Evolutionary conservation across 768 basidiomycete species (phyloP).

Genomic region (Hygrocybe coccinea): DNA sequence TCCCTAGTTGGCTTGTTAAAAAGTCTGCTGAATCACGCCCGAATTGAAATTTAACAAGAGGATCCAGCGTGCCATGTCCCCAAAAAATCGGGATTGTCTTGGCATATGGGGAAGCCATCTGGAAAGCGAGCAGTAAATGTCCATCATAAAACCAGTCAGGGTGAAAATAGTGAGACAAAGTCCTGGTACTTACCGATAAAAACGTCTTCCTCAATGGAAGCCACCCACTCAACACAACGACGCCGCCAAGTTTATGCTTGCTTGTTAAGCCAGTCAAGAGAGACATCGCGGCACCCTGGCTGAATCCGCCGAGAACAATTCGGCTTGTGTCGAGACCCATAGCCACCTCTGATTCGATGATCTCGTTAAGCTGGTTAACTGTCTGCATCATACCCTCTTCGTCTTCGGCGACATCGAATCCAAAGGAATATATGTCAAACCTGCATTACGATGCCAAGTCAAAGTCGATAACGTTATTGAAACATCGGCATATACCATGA

Average conservation of each 20-base stretch:
- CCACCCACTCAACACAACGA: slow-evolving; percentile 76
- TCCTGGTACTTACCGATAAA: slow-evolving; percentile 46
- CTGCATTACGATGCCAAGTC: slow-evolving; percentile 31
- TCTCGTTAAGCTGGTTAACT: slow-evolving; percentile 52
- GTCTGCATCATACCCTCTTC: slow-evolving; percentile 69
- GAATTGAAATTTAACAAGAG: slow-evolving; percentile 57
- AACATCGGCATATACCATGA: slow-evolving; percentile 52
- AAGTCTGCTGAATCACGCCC: slow-evolving; percentile 53
- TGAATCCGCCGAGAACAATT: slow-evolving; percentile 85
- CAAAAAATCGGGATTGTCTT: slow-evolving; percentile 73
- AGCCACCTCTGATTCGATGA: slow-evolving; percentile 73
- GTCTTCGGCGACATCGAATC: slow-evolving; percentile 62
- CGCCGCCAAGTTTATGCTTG: slow-evolving; percentile 64
- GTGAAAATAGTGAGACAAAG: not conserved
- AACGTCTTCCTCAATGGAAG: slow-evolving; percentile 63
- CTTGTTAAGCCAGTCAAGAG: slow-evolving; percentile 69
- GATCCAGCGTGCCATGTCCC: slow-evolving; percentile 79
- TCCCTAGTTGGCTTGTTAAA: slow-evolving; percentile 50
- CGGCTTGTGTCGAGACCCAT: slow-evolving; percentile 61
- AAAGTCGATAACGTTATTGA: not conserved
- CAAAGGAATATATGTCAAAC: slow-evolving; percentile 75
- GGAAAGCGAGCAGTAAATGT: not conserved
- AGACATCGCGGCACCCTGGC: slow-evolving; percentile 77
- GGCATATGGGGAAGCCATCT: slow-evolving; percentile 63
- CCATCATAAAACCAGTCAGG: not conserved